phyloP scores from a whole-genome alignment of 495 filamentous ascomycete genomes.

The Daldinia caldariorum region DNA sequence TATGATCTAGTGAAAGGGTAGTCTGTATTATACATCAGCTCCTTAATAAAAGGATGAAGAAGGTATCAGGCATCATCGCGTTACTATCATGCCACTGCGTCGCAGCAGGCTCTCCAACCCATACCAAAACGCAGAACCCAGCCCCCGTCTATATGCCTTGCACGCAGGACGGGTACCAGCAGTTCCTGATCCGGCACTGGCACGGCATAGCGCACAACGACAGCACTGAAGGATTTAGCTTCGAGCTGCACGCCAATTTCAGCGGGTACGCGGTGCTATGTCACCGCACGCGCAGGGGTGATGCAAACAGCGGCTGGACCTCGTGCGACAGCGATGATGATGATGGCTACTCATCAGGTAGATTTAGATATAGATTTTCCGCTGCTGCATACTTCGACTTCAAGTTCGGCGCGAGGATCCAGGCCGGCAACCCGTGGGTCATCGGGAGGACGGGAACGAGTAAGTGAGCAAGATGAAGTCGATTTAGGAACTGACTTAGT shows the following conservation, averaged over 20 bases:
- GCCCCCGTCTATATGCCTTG: slow-evolving; percentile 14
- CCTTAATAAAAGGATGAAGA: slow-evolving; percentile 1
- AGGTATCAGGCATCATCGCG: slow-evolving; percentile 2
- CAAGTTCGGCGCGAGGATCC: background rate
- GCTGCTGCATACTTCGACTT: slow-evolving; percentile 19
- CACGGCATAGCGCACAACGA: slow-evolving; percentile 17
- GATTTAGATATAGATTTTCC: too few species aligned
- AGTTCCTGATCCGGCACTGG: slow-evolving; percentile 32
- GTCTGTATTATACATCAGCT: too few species aligned
- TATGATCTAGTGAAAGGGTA: too few species aligned
- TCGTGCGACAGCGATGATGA: too few species aligned
- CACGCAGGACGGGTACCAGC: slow-evolving; percentile 7
- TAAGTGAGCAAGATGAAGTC: background rate
- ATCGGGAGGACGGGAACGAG: slow-evolving; percentile 3
- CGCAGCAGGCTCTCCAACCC: background rate
- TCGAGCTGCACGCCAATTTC: slow-evolving; percentile 19
- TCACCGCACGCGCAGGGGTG: slow-evolving; percentile 12
- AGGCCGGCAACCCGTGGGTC: slow-evolving; percentile 1
- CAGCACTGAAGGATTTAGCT: slow-evolving; percentile 25
- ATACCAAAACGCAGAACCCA: background rate
- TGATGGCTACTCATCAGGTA: too few species aligned
- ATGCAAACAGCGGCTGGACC: slow-evolving; percentile 26
- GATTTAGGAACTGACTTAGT: background rate
- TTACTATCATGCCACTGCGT: slow-evolving; percentile 8
- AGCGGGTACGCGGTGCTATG: slow-evolving; percentile 25